Evolutionary conservation across 306 rosid species (phyloP).

Genomic region (Carpinus fangiana): DNA sequence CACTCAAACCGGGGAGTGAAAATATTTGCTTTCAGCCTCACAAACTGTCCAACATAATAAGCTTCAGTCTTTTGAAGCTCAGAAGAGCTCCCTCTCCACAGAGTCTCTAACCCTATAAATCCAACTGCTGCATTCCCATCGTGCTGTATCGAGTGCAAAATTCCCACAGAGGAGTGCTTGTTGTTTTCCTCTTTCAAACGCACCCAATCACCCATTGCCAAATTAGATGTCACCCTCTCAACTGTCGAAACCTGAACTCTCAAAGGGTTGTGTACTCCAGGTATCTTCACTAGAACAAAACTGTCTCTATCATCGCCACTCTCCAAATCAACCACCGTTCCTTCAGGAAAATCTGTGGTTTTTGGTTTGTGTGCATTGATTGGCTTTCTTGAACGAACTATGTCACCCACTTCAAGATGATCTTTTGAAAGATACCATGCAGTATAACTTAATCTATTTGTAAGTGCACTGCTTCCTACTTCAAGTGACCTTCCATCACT

Average conservation of each 20-base stretch:
- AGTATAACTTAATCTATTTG: conserved; percentile 48
- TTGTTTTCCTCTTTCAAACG: conserved; percentile 51
- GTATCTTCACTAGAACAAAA: conserved; percentile 70
- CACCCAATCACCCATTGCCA: conserved; percentile 85
- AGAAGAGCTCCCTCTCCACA: conserved; percentile 72
- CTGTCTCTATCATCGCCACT: conserved; percentile 43
- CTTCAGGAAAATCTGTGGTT: conserved; percentile 73
- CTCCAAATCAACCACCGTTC: conserved; percentile 74
- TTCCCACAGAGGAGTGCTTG: conserved; percentile 80
- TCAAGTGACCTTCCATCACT: conserved; percentile 57
- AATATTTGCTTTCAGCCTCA: conserved; percentile 56
- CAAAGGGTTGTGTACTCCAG: conserved; percentile 70
- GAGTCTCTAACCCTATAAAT: conserved; percentile 72
- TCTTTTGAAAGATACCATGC: conserved; percentile 85
- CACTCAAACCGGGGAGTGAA: conserved; percentile 76
- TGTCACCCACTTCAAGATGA: conserved; percentile 75
- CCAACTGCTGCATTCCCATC: conserved; percentile 64
- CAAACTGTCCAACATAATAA: conserved; percentile 74
- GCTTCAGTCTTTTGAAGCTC: conserved; percentile 73
- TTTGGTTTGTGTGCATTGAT: conserved; percentile 57
- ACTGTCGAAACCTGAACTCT: conserved; percentile 61
- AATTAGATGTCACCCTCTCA: conserved; percentile 71
- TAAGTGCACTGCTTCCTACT: conserved; percentile 42
- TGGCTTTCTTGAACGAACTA: conserved; percentile 78
- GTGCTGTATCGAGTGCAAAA: conserved; percentile 68